Evolutionary conservation across 805 yeast genomes (phyloP).

Genomic region (Wickerhamiella shivajii): DNA sequence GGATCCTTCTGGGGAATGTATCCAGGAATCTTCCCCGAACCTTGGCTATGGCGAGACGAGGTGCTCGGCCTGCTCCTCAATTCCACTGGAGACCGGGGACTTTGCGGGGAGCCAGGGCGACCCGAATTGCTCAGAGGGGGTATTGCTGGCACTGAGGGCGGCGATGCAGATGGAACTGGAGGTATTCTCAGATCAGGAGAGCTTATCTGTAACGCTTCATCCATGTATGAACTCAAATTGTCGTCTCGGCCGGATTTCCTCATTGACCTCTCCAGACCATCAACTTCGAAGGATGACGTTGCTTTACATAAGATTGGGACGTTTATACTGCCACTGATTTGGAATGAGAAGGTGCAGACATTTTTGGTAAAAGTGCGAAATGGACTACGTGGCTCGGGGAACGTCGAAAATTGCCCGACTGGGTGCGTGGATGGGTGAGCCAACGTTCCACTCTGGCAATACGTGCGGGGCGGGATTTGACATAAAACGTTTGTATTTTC

Average conservation of each 20-base stretch:
- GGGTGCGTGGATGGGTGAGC: too few relatives aligned
- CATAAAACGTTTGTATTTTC: too few relatives aligned
- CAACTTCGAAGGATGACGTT: conserved; percentile 1
- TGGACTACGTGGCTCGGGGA: background rate
- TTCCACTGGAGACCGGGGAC: background rate
- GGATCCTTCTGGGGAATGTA: conserved; percentile 9
- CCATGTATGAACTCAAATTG: conserved; percentile 7
- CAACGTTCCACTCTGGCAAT: too few relatives aligned
- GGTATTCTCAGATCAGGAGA: background rate
- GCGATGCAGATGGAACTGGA: background rate
- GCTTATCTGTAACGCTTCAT: conserved; percentile 3
- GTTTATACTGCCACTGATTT: background rate
- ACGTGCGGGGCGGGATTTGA: too few relatives aligned
- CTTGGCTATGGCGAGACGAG: too few relatives aligned
- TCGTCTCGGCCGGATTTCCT: conserved; percentile 3
- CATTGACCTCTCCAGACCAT: conserved; percentile 5
- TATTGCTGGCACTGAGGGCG: conserved; percentile 3
- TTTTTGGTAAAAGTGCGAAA: background rate
- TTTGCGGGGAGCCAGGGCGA: conserved; percentile 1
- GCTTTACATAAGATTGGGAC: background rate
- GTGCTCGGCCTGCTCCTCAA: conserved; percentile 2
- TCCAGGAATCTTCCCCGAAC: conserved; percentile 4
- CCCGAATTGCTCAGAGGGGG: background rate
- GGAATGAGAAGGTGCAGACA: background rate
- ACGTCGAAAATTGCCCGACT: background rate